Base-by-base conservation (phyloP, 2,329 filamentous ascomycete species). In the Curvularia sp. region DNA sequence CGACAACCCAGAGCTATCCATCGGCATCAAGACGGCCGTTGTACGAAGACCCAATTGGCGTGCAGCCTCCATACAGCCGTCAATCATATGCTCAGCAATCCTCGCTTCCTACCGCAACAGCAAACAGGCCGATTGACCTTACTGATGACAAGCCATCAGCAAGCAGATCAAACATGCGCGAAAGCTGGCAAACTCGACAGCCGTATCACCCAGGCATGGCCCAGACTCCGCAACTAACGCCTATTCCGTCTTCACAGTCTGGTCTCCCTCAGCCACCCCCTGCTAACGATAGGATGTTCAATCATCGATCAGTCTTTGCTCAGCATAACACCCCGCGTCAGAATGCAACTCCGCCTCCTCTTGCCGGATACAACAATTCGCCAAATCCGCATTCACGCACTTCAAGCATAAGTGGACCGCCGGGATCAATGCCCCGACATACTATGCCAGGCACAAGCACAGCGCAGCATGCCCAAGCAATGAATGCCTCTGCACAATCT, bases 371-470 rank as follows among this genome's bases (percentile, higher is more conserved):
- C 56, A 66, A 49, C 39, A 72, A 75, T 44, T 75, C 74, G 12
- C 74, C 74, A 26, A 73, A 75, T 46, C 51, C 70, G 53, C 74
- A 74, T 55, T 76, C 73, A 10, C 70, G 73, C 24, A 73, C 73
- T 10, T 70, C 75, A 7, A 77, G 75, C 53, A 53, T 76, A 33
- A 76, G 69, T 47, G 71, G 71, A 5, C 63, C 65, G n/a, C 56
- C 69, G 18, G 62, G 57, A 9, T 68, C 70, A 51, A 55, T 66
- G 43, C 52, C 69, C 41, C 71, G 72, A 41, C 67, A 73, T 43
- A 57, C 64, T 9, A 62, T 74, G 10, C 62, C 63, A 12, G 66
- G 57, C 47, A 58, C 67, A 13, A 62, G 66, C 41, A 49, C 69
- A 22, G 53, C 64, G 41, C 67, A 67, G 38, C 67, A 67, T 49